Conservation (phyloP, 768 basidiomycete genomes). For the Xanthoconium purpureum region DNA sequence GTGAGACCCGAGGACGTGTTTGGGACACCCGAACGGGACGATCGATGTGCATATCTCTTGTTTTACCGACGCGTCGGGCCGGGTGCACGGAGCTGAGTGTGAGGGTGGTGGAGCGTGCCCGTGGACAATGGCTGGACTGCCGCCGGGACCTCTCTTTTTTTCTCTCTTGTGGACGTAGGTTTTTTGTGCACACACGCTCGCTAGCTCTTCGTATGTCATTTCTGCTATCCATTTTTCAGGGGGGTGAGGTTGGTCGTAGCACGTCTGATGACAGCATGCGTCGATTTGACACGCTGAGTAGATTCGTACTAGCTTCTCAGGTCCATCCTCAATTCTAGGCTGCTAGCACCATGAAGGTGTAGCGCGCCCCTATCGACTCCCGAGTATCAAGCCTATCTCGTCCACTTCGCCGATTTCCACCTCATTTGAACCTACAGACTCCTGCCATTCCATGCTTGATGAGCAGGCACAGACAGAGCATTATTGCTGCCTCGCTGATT, state of each 20-base stretch:
- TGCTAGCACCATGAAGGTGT: no score
- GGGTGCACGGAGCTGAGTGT: neutral
- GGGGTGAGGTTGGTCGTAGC: neutral
- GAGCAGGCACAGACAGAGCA: no score
- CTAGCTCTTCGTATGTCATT: neutral
- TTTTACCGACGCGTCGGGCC: constrained; percentile 68
- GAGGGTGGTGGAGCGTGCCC: neutral
- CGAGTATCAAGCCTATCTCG: neutral
- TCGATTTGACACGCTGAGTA: neutral
- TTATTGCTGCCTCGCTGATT: no score
- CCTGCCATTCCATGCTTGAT: no score
- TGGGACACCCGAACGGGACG: constrained; percentile 44
- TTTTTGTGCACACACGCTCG: neutral
- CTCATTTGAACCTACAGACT: no score
- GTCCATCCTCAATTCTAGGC: no score
- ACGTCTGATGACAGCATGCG: neutral
- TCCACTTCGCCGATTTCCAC: no score
- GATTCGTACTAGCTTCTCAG: no score
- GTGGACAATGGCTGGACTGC: neutral
- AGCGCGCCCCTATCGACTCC: no score
- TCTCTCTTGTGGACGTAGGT: neutral
- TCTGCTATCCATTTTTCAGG: neutral
- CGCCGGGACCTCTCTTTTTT: neutral
- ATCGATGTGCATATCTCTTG: constrained; percentile 82
- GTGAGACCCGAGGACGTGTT: constrained; percentile 73